These are phyloP conservation scores for Paracoccidioides lutzii DNA, from an alignment of 2,329 filamentous ascomycete species.

Conservation along the genomic window DNA sequence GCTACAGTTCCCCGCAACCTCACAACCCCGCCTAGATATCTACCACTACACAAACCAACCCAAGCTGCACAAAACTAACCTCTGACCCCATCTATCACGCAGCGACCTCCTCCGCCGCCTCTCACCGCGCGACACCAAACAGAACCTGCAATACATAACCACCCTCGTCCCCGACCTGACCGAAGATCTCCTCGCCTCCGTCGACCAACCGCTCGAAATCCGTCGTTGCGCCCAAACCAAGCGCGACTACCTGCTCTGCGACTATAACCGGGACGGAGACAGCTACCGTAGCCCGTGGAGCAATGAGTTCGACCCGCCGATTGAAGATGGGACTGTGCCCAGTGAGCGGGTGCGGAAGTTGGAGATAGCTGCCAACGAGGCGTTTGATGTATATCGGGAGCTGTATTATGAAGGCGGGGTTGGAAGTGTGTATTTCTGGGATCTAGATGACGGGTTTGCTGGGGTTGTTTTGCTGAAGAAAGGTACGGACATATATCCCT, in stretches of 20 bases:
- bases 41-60: constrained; percentile 5
- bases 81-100: constrained; percentile 6
- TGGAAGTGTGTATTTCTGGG: constrained; percentile 96
- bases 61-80: constrained; percentile 7
- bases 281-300: constrained; percentile 98
- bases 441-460: constrained; percentile 93
- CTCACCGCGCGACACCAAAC: constrained; percentile 81
- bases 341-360: constrained; percentile 85
- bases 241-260: constrained; percentile 93
- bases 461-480: constrained; percentile 95
- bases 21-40: constrained; percentile 11
- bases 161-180: constrained; percentile 78
- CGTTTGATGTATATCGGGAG: constrained; percentile 92
- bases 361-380: constrained; percentile 88
- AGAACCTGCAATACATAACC: constrained; percentile 82
- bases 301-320: constrained; percentile 90
- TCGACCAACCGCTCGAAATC: constrained; percentile 85
- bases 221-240: constrained; percentile 77
- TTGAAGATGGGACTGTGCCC: constrained; percentile 76
- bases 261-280: constrained; percentile 98
- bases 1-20: constrained; percentile 7
- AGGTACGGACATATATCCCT: constrained; percentile 34
- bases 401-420: constrained; percentile 89
- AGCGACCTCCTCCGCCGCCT: constrained; percentile 97
- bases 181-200: constrained; percentile 93